Evolutionary conservation across 2,329 filamentous ascomycete genomes (phyloP), one percentile per base, ranked within the genome.

Genomic region (Fusarium tjaetaba): DNA sequence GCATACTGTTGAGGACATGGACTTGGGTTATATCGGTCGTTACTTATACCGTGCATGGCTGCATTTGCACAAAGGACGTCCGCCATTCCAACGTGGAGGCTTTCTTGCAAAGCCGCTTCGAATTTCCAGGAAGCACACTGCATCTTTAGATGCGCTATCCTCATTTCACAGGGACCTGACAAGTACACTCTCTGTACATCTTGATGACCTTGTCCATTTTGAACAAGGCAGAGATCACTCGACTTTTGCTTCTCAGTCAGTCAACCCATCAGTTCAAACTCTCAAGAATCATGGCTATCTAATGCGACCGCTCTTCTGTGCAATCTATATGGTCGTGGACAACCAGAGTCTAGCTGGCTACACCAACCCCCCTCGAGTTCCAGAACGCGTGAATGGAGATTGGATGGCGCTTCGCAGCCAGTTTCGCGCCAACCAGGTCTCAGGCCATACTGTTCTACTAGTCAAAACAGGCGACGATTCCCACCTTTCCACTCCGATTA

Each of bases 31-130:
- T 32, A 3, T 68, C 2, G 61, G 61, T 26, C 53, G 53, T 4
- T 65, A 61, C 13, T 24, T 68, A 11, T 61, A 42, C 24, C 49
- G 42, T 4, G 36, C 48, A 36, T 60, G 65, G 61, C 53, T 68
- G 16, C 61, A 34, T 2, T 16, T 60, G n/a, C 18, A 68, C 22
- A 10, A 60, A 2, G 65, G 65, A n/a, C 60, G 30, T n/a, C 65
- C 48, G 6, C 48, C 65, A 13, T 61, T 68, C 41, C 61, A 65
- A 45, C 30, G 61, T 8, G 41, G 58, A 28, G 34, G 42, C 11
- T 68, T 61, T 28, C 41, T 68, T 13, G 30, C 55, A 11, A 57
- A 57, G 7, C 36, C 30, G 1, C 11, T 42, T 22, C 41, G 3
- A n/a, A 16, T 22, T 20, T 10, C 16, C 6, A 16, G 20, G 8